A percentile compares a stretch with the other conserved stretches of the same genome.
These are phyloP conservation scores for Calonectria pauciramosa DNA, from an alignment of 2,329 filamentous ascomycete genomes.

Conservation along the genomic window DNA sequence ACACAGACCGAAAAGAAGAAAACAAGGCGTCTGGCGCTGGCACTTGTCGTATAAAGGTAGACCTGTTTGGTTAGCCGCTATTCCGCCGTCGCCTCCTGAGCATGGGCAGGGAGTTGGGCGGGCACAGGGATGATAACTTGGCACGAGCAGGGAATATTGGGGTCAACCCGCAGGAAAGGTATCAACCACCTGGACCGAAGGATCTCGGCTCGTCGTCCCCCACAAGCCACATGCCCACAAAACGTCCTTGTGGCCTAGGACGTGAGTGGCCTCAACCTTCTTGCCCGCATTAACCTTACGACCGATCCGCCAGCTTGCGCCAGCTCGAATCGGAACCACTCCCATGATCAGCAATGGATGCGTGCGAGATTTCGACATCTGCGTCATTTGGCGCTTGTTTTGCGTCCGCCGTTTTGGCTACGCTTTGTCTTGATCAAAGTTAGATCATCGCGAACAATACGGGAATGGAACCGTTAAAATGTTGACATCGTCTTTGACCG, in stretches of 20 bases:
- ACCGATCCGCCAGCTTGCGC: constrained; percentile 34
- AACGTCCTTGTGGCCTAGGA: constrained; percentile 5
- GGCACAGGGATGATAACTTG: neutral
- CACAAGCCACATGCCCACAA: constrained; percentile 34
- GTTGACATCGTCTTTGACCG: neutral
- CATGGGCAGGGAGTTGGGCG: constrained; percentile 11
- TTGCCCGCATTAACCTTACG: constrained; percentile 32
- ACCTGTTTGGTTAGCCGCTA: neutral
- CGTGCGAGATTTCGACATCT: constrained; percentile 30
- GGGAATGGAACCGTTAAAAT: neutral
- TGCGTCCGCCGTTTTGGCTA: constrained; percentile 5
- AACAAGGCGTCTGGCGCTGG: neutral
- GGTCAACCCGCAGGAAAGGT: constrained; percentile 1
- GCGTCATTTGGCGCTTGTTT: constrained; percentile 23
- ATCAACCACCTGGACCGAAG: constrained; percentile 27
- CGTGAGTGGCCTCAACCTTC: constrained; percentile 33
- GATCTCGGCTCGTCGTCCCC: constrained; percentile 38
- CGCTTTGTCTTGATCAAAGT: neutral
- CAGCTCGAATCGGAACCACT: constrained; percentile 43
- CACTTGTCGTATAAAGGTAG: neutral
- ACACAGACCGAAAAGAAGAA: neutral
- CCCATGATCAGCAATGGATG: constrained; percentile 34
- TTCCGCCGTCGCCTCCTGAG: constrained; percentile 7
- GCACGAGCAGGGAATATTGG: constrained; percentile 2
- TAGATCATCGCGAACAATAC: neutral